phyloP scores from a whole-genome alignment of 2,329 filamentous ascomycete genomes.

The Didymosphaeria variabile region DNA sequence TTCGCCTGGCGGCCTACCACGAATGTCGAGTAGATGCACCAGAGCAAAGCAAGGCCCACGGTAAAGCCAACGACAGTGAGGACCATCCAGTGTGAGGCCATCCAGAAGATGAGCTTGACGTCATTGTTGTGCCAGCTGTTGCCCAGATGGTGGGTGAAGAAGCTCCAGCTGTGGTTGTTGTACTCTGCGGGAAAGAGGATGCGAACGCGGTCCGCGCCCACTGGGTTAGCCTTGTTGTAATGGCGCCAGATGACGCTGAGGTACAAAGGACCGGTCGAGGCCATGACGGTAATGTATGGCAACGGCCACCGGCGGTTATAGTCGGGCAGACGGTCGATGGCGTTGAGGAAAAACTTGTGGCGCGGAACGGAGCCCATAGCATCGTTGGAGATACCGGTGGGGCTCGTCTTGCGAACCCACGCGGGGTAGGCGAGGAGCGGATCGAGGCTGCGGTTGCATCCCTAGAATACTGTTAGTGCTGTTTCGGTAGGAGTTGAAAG shows the following conservation, averaged over 20 bases:
- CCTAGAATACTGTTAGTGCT: slow-evolving; percentile 53
- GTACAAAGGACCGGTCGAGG: slow-evolving; percentile 78
- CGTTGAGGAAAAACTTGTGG: slow-evolving; percentile 77
- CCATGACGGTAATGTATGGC: slow-evolving; percentile 82
- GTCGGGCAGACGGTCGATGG: slow-evolving; percentile 72
- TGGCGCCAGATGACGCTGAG: slow-evolving; percentile 79
- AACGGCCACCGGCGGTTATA: slow-evolving; percentile 75
- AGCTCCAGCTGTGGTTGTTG: slow-evolving; percentile 73
- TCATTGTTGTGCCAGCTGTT: slow-evolving; percentile 73
- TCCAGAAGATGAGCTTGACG: slow-evolving; percentile 72
- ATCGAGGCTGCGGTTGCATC: slow-evolving; percentile 73
- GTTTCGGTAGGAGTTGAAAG: slow-evolving; percentile 7
- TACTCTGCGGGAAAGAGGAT: slow-evolving; percentile 77
- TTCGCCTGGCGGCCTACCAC: slow-evolving; percentile 48
- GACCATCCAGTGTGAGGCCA: slow-evolving; percentile 64
- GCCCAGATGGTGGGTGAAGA: slow-evolving; percentile 73
- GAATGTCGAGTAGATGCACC: slow-evolving; percentile 62
- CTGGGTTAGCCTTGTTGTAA: slow-evolving; percentile 66
- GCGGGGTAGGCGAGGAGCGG: slow-evolving; percentile 74
- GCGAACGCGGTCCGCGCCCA: slow-evolving; percentile 65
- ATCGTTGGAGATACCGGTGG: slow-evolving; percentile 83
- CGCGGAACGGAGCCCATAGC: slow-evolving; percentile 77
- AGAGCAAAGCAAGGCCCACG: slow-evolving; percentile 60
- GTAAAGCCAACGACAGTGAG: slow-evolving; percentile 64
- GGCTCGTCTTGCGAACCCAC: slow-evolving; percentile 75